Evolutionary conservation across 495 filamentous ascomycete species (phyloP).

Genomic region (Geoglossum glabrum): DNA sequence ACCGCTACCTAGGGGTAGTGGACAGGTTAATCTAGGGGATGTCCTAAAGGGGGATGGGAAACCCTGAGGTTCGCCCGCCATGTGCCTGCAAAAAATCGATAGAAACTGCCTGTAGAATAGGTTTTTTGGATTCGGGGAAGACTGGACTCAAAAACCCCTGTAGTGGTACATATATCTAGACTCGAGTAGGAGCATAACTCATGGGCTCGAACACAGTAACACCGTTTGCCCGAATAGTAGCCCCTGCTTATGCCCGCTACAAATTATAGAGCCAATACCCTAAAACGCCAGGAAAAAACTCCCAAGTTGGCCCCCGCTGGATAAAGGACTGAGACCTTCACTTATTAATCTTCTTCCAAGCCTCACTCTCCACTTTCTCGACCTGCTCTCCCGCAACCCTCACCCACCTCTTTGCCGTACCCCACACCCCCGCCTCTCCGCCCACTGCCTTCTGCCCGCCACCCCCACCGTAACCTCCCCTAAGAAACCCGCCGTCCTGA

Average conservation of each 20-base stretch:
- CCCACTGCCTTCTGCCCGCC: too few species aligned
- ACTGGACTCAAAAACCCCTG: background rate
- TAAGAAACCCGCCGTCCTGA: background rate
- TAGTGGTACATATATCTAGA: background rate
- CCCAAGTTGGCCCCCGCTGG: too few species aligned
- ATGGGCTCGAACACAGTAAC: too few species aligned
- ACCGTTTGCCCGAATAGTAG: too few species aligned
- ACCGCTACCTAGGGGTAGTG: conserved; percentile 66
- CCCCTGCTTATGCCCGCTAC: background rate
- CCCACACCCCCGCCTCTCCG: conserved; percentile 24
- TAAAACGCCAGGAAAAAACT: background rate
- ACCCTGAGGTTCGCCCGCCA: background rate
- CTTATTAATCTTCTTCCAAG: conserved; percentile 34
- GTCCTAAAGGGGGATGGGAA: conserved; percentile 34
- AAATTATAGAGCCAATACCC: background rate
- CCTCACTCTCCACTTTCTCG: conserved; percentile 40
- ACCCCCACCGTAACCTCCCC: conserved; percentile 20
- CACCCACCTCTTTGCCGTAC: conserved; percentile 37
- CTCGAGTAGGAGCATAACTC: background rate
- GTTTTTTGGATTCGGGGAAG: background rate
- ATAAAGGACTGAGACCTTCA: background rate
- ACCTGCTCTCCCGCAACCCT: conserved; percentile 39
- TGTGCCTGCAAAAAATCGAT: background rate
- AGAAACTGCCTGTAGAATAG: background rate
- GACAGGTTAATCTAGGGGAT: conserved; percentile 65